Conservation (phyloP, 352 stramenopile genomes). For the Pythium brassicae region DNA sequence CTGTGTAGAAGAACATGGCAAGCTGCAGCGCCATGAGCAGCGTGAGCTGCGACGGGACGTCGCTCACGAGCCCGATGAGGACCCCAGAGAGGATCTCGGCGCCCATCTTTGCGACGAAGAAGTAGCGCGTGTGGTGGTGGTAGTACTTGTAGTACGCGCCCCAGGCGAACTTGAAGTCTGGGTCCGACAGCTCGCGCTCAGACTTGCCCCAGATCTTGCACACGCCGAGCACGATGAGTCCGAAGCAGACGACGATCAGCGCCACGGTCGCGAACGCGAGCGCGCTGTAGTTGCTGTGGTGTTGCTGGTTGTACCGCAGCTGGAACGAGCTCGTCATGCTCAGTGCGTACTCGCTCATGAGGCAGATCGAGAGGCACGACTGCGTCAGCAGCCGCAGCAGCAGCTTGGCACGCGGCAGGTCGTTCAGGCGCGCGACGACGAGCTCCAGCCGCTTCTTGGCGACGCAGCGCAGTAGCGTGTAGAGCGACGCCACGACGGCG, state of each 20-base stretch:
- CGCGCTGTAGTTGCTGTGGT: slow-evolving; percentile 33
- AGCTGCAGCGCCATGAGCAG: slow-evolving; percentile 70
- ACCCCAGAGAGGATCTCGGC: slow-evolving; percentile 68
- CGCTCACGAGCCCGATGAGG: slow-evolving; percentile 68
- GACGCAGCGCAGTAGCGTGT: slow-evolving; percentile 43
- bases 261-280: slow-evolving; percentile 56
- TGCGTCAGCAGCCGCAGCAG: slow-evolving; percentile 62
- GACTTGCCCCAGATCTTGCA: slow-evolving; percentile 64
- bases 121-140: slow-evolving; percentile 52
- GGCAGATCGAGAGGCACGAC: slow-evolving; percentile 64
- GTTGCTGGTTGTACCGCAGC: slow-evolving; percentile 65
- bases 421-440: slow-evolving; percentile 53
- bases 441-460: slow-evolving; percentile 44
- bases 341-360: slow-evolving; percentile 77
- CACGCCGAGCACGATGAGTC: slow-evolving; percentile 60
- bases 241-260: slow-evolving; percentile 62
- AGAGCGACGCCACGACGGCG: slow-evolving; percentile 48
- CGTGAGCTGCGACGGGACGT: slow-evolving; percentile 71
- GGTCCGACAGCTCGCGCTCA: slow-evolving; percentile 43
- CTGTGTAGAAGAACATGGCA: slow-evolving; percentile 67
- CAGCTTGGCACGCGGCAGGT: slow-evolving; percentile 65
- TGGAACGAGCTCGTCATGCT: slow-evolving; percentile 80
- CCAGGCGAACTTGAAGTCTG: slow-evolving; percentile 78
- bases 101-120: slow-evolving; percentile 77
- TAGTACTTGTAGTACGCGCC: slow-evolving; percentile 84